Evolutionary conservation across 768 basidiomycete species (phyloP), one percentile per base, ranked within the genome.

Genomic region (Boletus sp.): DNA sequence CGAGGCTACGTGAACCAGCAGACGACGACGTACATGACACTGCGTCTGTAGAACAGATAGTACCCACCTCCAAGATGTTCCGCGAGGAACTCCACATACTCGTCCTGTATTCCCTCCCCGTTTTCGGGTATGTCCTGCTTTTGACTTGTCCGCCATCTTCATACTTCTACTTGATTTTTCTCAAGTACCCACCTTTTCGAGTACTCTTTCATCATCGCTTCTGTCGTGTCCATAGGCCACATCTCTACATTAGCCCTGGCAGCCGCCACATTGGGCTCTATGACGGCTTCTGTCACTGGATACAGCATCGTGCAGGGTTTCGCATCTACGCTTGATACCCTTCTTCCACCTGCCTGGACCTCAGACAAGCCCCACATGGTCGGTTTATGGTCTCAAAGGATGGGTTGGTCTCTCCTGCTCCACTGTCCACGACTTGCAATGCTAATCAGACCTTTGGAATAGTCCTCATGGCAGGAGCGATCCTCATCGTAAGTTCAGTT

Each of bases 301-400:
- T 68, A 75, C 44, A 88, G 85, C 58, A 85, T 96, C 51, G 74
- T 94, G 7, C 87, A 88, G 59, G 93, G 93, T 19, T 83, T 96
- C 51, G 75, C 83, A 8, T 90, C 88, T 46, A 85, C 92, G 0
- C 82, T 99, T 19, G 97, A 99, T 69, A 95, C 95, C 0, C 80
- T 99, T 63, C 83, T 98, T 9, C 96, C 97, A 1, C 84, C 91
- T 37, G 94, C 96, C 15, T 99, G 91, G 94, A 95, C 97, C 0
- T 93, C 93, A 4, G 66, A 84, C 1, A 84, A 87, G 30, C 96
- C 94, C 0, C 74, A 86, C 15, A 77, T 92, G 11, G 91, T 98
- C 11, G 94, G 94, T 7, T 77, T 96, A 8, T 96, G 94, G 94
- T 72, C 88, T 9, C 93, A 95, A 69, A 77, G 94, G 58, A 93